Base-by-base conservation (phyloP, 305 asterid genomes). In the Nicotiana rustica region DNA sequence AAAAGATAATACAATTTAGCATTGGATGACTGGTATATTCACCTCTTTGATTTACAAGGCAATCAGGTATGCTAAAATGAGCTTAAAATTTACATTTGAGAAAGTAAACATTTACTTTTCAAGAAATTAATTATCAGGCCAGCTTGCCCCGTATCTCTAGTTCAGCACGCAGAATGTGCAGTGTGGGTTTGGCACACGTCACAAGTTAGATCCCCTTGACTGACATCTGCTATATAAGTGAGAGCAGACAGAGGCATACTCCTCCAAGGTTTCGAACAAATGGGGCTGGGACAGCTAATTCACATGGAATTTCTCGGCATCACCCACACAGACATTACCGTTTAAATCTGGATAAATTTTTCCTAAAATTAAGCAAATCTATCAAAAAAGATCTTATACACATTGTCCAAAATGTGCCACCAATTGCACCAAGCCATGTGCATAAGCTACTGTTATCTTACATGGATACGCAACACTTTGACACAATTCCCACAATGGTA, bases 381-480 rank as follows among this genome's bases (percentile, higher is more conserved):
- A 67, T 33, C 73, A 67, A 67, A 66, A 38, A 67, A 14, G 49
- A 14, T 33, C 73, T 67, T 29, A 67, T 33, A 33, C 73, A 33
- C 47, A 33, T 67, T 41, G 49, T 33, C 21, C 2, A 67, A 67
- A 67, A 3, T 19, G 33, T 8, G 47, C 36, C 49, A 33, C 49
- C 1, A 15, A 18, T 15, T 67, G 52, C 75, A 35, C 49, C 75
- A 35, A 67, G 49, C 75, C 52, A 7, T 4, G 13, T 7, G 49
- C 75, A 67, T 67, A 47, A 15, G 25, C 73, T 6, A 67, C 73
- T 33, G 49, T 31, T 67, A 17, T 67, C 73, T 67, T 33, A 33
- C 25, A 14, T 12, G 73, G 73, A 33, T 67, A 36, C 55, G 38
- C 76, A 68, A 36, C 31, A 68, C 1, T 68, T 68, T 36, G 31